Conservation (phyloP, 345 rosid genomes). For the Eucalyptus polybractea region DNA sequence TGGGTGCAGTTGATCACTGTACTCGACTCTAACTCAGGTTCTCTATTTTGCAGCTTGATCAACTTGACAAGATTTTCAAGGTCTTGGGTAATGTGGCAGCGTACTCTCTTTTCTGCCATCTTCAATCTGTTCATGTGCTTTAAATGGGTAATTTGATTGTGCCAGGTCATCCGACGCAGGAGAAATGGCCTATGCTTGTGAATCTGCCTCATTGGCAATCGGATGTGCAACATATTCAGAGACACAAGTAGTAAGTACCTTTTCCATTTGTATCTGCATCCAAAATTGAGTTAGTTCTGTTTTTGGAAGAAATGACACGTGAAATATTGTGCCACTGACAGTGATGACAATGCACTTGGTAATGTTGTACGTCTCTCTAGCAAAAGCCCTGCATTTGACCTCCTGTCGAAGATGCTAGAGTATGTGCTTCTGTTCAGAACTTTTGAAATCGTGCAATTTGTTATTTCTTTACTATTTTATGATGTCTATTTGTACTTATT, state of each 20-base stretch:
- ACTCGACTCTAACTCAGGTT: neutral
- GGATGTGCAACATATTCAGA: conserved; percentile 74
- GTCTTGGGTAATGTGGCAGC: conserved; percentile 31
- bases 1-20: neutral
- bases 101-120: neutral
- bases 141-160: neutral
- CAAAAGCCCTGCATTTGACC: conserved; percentile 64
- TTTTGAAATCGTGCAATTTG: neutral
- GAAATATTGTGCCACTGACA: neutral
- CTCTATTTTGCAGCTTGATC: conserved; percentile 41
- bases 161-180: conserved; percentile 71
- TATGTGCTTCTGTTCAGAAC: neutral
- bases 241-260: conserved; percentile 37
- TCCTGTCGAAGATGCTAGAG: conserved; percentile 88
- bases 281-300: neutral
- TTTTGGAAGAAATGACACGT: neutral
- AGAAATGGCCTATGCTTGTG: conserved; percentile 87
- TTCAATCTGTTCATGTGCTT: neutral
- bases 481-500: neutral
- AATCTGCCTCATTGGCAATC: conserved; percentile 86
- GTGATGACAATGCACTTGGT: conserved; percentile 53
- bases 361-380: conserved; percentile 56
- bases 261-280: neutral
- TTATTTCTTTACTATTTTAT: neutral
- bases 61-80: conserved; percentile 97